These are phyloP conservation scores for Kodamaea fukazawae DNA, from an alignment of 805 yeast genomes.

Conservation along the genomic window DNA sequence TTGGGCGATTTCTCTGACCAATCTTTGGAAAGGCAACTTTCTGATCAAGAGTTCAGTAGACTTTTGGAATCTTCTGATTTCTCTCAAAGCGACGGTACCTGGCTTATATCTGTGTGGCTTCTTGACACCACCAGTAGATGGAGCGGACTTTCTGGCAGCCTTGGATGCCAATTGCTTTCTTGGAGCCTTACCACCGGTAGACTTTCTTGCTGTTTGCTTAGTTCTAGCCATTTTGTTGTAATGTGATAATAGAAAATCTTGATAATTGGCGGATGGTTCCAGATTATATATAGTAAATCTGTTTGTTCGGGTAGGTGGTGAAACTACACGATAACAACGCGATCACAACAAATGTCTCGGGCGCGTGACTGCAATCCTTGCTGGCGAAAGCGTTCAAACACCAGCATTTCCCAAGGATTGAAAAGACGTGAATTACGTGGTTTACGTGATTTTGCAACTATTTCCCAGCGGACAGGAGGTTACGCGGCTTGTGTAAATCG, in stretches of 20 bases:
- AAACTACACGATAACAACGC: background rate
- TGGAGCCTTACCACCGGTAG: conserved; percentile 95
- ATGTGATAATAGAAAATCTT: no score
- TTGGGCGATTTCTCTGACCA: conserved; percentile 93
- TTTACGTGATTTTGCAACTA: background rate
- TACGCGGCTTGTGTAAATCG: background rate
- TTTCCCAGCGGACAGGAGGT: background rate
- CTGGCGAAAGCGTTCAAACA: conserved; percentile 1
- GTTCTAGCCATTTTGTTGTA: conserved; percentile 77
- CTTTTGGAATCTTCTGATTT: conserved; percentile 96
- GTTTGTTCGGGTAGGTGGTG: background rate
- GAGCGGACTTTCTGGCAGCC: conserved; percentile 93
- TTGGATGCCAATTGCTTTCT: conserved; percentile 90
- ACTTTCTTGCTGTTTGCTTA: conserved; percentile 91
- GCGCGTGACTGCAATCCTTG: background rate
- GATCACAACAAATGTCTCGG: background rate
- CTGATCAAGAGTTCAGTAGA: conserved; percentile 93
- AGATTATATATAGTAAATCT: conserved; percentile 2
- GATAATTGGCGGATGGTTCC: no score
- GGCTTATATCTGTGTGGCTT: conserved; percentile 96
- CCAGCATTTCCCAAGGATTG: background rate
- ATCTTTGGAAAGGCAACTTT: conserved; percentile 96
- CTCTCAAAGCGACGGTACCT: conserved; percentile 95
- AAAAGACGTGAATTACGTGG: conserved; percentile 3
- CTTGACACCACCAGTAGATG: conserved; percentile 91